phyloP scores from a whole-genome alignment of 2,329 filamentous ascomycete species.

The Pseudophaeomoniella oleicola region DNA sequence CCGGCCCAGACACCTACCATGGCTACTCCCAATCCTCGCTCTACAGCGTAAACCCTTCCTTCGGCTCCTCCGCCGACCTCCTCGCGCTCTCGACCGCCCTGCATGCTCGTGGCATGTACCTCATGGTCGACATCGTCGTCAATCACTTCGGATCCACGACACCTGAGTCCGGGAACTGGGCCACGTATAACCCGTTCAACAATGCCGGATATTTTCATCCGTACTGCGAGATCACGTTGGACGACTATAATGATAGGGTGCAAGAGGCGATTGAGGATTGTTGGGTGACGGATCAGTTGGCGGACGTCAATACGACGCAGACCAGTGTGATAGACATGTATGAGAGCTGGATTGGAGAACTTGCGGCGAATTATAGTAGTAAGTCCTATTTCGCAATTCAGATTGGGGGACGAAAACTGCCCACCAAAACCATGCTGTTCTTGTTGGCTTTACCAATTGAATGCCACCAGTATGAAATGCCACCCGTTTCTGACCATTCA shows the following conservation, averaged over 20 bases:
- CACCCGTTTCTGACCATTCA: neutral
- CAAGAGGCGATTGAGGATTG: constrained; percentile 1
- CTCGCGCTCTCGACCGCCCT: constrained; percentile 39
- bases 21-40: constrained; percentile 37
- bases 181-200: constrained; percentile 33
- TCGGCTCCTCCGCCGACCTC: constrained; percentile 45
- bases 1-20: constrained; percentile 29
- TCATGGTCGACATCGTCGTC: constrained; percentile 41
- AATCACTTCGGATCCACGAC: constrained; percentile 36
- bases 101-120: constrained; percentile 40
- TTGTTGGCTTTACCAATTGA: too few relatives aligned
- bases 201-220: constrained; percentile 38
- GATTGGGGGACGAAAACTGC: neutral
- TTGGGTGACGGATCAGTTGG: constrained; percentile 1
- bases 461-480: neutral
- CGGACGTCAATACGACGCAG: constrained; percentile 9
- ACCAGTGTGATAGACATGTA: constrained; percentile 22
- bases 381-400: neutral
- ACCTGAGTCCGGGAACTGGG: constrained; percentile 30
- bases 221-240: constrained; percentile 18
- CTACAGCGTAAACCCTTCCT: constrained; percentile 40
- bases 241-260: constrained; percentile 12
- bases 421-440: too few relatives aligned
- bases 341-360: constrained; percentile 23
- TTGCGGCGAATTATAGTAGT: constrained; percentile 27